Base-by-base conservation (phyloP, 345 rosid genomes). In the Eucalyptus sp. region DNA sequence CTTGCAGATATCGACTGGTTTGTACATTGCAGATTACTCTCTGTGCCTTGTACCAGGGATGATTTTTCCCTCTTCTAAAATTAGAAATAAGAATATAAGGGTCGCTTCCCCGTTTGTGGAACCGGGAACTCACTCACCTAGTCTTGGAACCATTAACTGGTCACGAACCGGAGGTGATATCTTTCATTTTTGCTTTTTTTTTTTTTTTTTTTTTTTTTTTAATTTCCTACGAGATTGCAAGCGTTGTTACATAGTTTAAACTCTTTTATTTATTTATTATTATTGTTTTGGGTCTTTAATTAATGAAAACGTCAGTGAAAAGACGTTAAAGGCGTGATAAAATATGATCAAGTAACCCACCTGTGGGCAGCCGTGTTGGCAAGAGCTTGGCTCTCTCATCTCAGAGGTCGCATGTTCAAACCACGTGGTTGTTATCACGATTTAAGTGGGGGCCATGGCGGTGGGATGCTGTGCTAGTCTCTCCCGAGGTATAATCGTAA, bases 151-250 rank as follows among this genome's bases (percentile, higher is more conserved):
- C 12, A 56, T 22, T 22, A 24, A 56, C 62, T 0, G 3, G 62
- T 10, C 62, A 56, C 12, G 3, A 56, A 24, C 29, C 13, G 29
- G 13, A 9, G 62, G 62, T 56, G 62, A 56, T 56, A 24, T 56
- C 29, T 56, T n/a, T n/a, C n/a, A n/a, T n/a, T n/a, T n/a, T n/a
- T n/a, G n/a, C n/a, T n/a, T n/a, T n/a, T n/a, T n/a, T n/a, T n/a
- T n/a, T n/a, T n/a, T n/a, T n/a, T n/a, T n/a, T n/a, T n/a, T n/a
- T 56, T 25, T 1, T 56, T 24, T 9, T 50, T 1, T 4, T 2
- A 33, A 8, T 56, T 22, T 22, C 27, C 27, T 56, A 56, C 12
- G 4, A 56, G 62, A 2, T 22, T 56, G 27, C 12, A 22, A 56
- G 5, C 1, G 27, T 22, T 56, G 62, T 20, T 22, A 25, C 29